A percentile compares a stretch with the other conserved stretches of the same genome.
These are phyloP conservation scores for Aureoboletus auriporus DNA, from an alignment of 768 basidiomycete genomes.

Conservation along the genomic window DNA sequence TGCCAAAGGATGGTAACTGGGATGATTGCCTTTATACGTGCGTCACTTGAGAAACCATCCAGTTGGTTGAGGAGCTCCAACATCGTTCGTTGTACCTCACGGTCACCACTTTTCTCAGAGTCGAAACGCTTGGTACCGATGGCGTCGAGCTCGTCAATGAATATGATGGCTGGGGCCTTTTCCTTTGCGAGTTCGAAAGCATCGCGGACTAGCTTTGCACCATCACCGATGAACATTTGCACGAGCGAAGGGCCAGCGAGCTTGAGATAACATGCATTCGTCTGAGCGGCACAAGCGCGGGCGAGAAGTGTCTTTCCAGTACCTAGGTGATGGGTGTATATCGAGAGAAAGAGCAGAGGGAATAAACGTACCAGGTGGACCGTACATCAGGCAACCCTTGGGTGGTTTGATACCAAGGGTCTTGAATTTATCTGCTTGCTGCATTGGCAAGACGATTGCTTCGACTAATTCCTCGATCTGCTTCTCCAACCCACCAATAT, in stretches of 20 bases:
- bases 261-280: slow-evolving; percentile 97
- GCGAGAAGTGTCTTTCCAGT: slow-evolving; percentile 98
- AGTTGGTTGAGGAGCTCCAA: slow-evolving; percentile 96
- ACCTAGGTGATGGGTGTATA: slow-evolving; percentile 37
- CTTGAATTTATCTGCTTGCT: slow-evolving; percentile 98
- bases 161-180: slow-evolving; percentile 98
- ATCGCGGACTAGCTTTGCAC: slow-evolving; percentile 97
- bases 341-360: not conserved
- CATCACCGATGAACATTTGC: slow-evolving; percentile 99
- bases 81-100: slow-evolving; percentile 99
- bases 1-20: not conserved
- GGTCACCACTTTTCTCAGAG: slow-evolving; percentile 97
- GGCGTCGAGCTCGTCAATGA: slow-evolving; percentile 98
- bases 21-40: slow-evolving; percentile 82
- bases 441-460: slow-evolving; percentile 97
- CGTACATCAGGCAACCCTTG: slow-evolving; percentile 98
- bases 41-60: slow-evolving; percentile 96
- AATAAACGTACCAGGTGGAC: slow-evolving; percentile 76
- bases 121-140: slow-evolving; percentile 99
- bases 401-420: slow-evolving; percentile 96
- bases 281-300: slow-evolving; percentile 96
- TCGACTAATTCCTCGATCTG: slow-evolving; percentile 99
- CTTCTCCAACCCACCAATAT: slow-evolving; percentile 97
- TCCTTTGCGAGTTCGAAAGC: slow-evolving; percentile 98
- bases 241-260: slow-evolving; percentile 96